Percentiles rank a stretch among this genome's conserved stretches.
Evolutionary conservation across 305 asterid species (phyloP).

Genomic region (Salvia sclarea): DNA sequence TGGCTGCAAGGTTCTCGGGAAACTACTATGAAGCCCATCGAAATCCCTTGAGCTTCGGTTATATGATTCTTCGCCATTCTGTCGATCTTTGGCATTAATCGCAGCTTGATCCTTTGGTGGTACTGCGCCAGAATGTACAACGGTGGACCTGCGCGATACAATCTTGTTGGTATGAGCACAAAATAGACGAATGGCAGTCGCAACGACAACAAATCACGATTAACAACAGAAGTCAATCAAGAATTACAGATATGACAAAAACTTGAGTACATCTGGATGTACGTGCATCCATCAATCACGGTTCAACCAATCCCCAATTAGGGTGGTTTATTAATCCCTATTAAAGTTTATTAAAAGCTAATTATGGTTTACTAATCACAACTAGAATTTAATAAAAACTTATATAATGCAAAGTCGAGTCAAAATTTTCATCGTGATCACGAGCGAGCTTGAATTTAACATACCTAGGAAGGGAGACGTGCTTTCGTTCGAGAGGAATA

Average conservation of each 20-base stretch:
- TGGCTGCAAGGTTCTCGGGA: conserved; percentile 53
- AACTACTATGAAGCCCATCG: conserved; percentile 48
- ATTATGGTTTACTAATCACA: too few relatives aligned
- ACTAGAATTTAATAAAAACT: too few relatives aligned
- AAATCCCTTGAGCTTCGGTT: conserved; percentile 48
- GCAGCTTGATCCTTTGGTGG: conserved; percentile 53
- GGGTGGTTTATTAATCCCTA: too few relatives aligned
- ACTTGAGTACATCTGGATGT: too few relatives aligned
- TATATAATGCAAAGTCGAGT: neutral
- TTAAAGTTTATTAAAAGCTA: too few relatives aligned
- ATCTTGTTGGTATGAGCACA: neutral
- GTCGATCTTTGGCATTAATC: conserved; percentile 43
- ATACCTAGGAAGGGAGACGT: conserved; percentile 83
- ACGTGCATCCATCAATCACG: too few relatives aligned
- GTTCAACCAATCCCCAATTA: too few relatives aligned
- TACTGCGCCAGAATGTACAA: conserved; percentile 62
- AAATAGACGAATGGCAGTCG: neutral
- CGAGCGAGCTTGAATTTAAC: neutral
- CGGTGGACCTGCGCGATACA: conserved; percentile 52
- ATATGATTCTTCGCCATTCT: conserved; percentile 49
- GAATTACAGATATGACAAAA: neutral
- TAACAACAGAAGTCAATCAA: neutral
- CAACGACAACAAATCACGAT: neutral
- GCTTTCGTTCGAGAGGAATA: conserved; percentile 65
- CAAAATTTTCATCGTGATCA: neutral